A percentile compares a stretch with the other conserved stretches of the same genome.
Evolutionary conservation across 2,329 filamentous ascomycete species (phyloP).

Genomic region (Pestalotiopsis sp.): DNA sequence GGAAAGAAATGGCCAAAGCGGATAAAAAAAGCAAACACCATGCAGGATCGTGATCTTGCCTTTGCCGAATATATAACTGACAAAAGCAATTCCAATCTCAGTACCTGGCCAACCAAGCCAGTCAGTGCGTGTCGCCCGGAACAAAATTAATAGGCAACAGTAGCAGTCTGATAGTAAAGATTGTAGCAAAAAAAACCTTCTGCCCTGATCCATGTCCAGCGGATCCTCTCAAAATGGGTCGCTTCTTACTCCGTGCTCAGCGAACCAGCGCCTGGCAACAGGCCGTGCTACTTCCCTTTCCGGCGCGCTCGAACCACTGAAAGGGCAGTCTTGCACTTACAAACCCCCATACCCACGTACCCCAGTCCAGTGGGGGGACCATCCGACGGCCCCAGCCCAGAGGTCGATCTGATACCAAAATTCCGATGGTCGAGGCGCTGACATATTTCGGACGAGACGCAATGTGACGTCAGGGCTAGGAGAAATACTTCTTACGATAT

Average conservation of each 20-base stretch:
- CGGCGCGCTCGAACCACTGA: not conserved
- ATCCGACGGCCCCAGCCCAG: not conserved
- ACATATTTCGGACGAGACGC: not conserved
- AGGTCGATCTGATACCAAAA: conserved; percentile 9
- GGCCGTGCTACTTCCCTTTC: not conserved
- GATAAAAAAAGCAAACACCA: not conserved
- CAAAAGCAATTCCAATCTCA: not conserved
- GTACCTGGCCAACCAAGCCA: not conserved
- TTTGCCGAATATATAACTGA: not conserved
- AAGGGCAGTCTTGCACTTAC: not conserved
- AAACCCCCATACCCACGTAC: conserved; percentile 3
- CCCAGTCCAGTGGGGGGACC: not conserved
- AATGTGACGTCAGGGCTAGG: not conserved
- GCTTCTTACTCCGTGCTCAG: not conserved
- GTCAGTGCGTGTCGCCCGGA: not conserved
- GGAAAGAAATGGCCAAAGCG: not conserved
- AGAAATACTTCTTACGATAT: not conserved
- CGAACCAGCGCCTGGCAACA: not conserved
- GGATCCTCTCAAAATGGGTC: not conserved
- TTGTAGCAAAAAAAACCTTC: no score
- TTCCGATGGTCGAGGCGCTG: not conserved
- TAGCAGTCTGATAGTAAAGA: not conserved
- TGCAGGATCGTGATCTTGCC: not conserved
- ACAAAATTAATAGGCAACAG: not conserved
- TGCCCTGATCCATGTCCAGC: not conserved